Evolutionary conservation across 2,329 filamentous ascomycete genomes (phyloP).

Genomic region (Trichoderma koningiopsis): DNA sequence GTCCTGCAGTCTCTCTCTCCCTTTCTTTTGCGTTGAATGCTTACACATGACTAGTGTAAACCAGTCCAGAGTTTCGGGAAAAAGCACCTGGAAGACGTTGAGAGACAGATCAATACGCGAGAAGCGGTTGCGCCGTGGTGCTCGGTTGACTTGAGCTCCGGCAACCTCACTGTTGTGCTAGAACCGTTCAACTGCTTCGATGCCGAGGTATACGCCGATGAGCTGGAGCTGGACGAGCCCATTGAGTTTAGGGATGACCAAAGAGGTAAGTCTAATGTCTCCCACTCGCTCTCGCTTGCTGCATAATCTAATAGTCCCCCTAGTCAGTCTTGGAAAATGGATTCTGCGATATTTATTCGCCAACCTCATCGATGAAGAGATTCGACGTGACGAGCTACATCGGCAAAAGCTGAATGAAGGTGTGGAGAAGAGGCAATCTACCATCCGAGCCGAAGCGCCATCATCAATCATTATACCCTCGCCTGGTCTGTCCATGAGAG

Average conservation of each 20-base stretch:
- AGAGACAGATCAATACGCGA: constrained; percentile 79
- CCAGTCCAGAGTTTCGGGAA: constrained; percentile 93
- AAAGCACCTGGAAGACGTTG: constrained; percentile 88
- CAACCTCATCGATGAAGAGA: constrained; percentile 86
- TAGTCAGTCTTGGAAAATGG: constrained; percentile 97
- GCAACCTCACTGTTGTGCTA: constrained; percentile 84
- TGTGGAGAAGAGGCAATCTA: constrained; percentile 59
- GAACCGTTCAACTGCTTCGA: constrained; percentile 98
- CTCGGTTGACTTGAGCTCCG: constrained; percentile 89
- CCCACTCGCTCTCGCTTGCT: not conserved
- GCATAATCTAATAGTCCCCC: constrained; percentile 31
- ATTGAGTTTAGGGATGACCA: constrained; percentile 89
- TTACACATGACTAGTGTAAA: constrained; percentile 62
- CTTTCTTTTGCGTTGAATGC: not conserved
- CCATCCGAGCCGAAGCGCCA: constrained; percentile 61
- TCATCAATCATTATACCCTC: constrained; percentile 56
- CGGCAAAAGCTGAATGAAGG: constrained; percentile 68
- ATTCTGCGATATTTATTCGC: constrained; percentile 89
- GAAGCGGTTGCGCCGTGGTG: constrained; percentile 97
- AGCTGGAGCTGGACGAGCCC: constrained; percentile 72
- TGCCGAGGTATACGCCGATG: constrained; percentile 94
- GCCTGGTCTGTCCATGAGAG: constrained; percentile 41
- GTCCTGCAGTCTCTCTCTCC: not conserved
- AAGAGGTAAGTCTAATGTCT: constrained; percentile 64
- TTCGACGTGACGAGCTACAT: constrained; percentile 74